Evolutionary conservation across 495 filamentous ascomycete genomes (phyloP).

Genomic region (Aspergillus cavernicola): DNA sequence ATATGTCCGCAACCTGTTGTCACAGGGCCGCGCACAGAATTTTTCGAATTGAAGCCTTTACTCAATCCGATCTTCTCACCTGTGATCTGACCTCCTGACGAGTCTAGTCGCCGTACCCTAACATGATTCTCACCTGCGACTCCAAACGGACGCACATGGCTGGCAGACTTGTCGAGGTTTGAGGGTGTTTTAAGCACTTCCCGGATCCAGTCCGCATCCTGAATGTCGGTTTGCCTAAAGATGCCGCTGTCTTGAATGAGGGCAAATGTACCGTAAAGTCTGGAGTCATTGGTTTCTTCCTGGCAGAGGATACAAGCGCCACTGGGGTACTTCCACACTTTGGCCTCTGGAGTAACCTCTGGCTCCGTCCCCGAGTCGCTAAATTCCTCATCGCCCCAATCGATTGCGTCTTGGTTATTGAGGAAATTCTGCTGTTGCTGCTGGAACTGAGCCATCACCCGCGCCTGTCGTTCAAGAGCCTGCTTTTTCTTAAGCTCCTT

Average conservation of each 20-base stretch:
- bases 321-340: conserved; percentile 87
- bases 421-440: conserved; percentile 93
- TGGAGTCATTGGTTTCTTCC: conserved; percentile 86
- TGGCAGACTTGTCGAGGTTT: conserved; percentile 80
- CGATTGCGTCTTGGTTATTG: conserved; percentile 74
- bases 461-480: conserved; percentile 81
- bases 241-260: conserved; percentile 84
- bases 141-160: conserved; percentile 80
- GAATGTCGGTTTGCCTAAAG: conserved; percentile 76
- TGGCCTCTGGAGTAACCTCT: conserved; percentile 53
- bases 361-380: conserved; percentile 63
- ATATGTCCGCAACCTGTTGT: conserved; percentile 93
- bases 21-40: conserved; percentile 71
- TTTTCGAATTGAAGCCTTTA: conserved; percentile 74
- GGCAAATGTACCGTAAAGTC: conserved; percentile 88
- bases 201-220: conserved; percentile 76
- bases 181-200: conserved; percentile 74
- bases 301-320: conserved; percentile 96
- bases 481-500: conserved; percentile 84
- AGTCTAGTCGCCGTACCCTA: conserved; percentile 68
- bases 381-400: conserved; percentile 78
- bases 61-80: conserved; percentile 78
- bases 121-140: conserved; percentile 81
- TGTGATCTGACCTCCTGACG: conserved; percentile 63
- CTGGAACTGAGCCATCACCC: conserved; percentile 95